Conservation (phyloP, 805 yeast species). For the Lipomyces yamadae region DNA sequence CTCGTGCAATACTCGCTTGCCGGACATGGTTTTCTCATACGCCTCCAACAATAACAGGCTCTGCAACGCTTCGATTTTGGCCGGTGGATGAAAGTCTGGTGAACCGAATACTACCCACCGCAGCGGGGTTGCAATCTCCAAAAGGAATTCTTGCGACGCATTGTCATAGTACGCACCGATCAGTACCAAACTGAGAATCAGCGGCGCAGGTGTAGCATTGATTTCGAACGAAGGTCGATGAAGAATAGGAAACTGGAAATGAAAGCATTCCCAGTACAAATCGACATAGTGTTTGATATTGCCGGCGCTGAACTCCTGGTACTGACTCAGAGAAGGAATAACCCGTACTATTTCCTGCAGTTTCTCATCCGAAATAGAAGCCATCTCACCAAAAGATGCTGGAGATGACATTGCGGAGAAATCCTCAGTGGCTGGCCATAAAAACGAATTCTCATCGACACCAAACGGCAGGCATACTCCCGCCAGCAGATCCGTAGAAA, state of each 20-base stretch:
- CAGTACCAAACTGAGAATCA: conserved; percentile 60
- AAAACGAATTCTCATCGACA: conserved; percentile 38
- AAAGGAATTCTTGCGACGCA: conserved; percentile 46
- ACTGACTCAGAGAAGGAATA: conserved; percentile 46
- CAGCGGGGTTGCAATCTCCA: conserved; percentile 59
- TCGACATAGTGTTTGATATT: conserved; percentile 43
- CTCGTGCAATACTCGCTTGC: conserved; percentile 68
- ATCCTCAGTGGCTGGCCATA: conserved; percentile 48
- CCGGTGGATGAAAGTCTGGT: conserved; percentile 76
- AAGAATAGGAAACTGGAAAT: conserved; percentile 62
- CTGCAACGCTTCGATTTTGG: conserved; percentile 75
- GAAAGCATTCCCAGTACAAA: conserved; percentile 62
- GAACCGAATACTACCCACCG: conserved; percentile 73
- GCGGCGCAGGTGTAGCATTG: conserved; percentile 52
- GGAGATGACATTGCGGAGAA: conserved; percentile 50
- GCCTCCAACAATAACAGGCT: conserved; percentile 71
- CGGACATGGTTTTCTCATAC: conserved; percentile 74
- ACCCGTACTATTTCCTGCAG: conserved; percentile 26
- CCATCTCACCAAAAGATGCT: conserved; percentile 43
- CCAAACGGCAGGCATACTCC: conserved; percentile 40
- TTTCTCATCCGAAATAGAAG: conserved; percentile 44
- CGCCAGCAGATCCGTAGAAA: conserved; percentile 46
- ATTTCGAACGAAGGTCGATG: conserved; percentile 65
- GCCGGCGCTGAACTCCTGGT: conserved; percentile 46
- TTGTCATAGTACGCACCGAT: conserved; percentile 61